Base-by-base conservation (phyloP, 2,329 filamentous ascomycete genomes). In the Microcyclospora pomicola region DNA sequence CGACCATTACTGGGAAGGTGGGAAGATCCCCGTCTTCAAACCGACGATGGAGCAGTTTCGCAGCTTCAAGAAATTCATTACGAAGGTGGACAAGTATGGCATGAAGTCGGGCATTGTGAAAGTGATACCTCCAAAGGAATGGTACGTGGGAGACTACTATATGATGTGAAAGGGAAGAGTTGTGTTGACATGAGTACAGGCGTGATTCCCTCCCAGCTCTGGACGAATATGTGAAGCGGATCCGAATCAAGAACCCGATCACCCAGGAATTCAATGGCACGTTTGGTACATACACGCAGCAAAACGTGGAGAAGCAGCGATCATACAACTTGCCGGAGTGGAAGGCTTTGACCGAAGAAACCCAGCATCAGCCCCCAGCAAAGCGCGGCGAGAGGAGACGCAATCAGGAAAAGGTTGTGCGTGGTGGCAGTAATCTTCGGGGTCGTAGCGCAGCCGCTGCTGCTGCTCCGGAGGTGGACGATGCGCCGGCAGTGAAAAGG, bases 51-150 rank as follows among this genome's bases (percentile, higher is more conserved):
- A 81, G 44, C 86, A 98, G 63, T 96, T 96, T 64, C 78, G 77
- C 54, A 84, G 91, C 63, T 98, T 98, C 61, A 82, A 88, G 63
- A 76, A 75, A 57, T 96, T 92, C 59, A 82, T 96, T 70, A 75
- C 78, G 55, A 87, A 84, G 61, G 76, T 98, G 44, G 84, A 98
- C 60, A 75, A 77, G 47, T 94, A 94, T 59, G 91, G 91, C 52
- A 98, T 98, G 91, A 84, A 85, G 62, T 91, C 86, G 15, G 91
- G 91, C 28, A 95, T 98, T 51, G 77, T 96, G 56, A 96, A 98
- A 64, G 81, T 98, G 41, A 80, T 96, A 37, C 87, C 91, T 19
- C 91, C 91, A 1, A 66, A 80, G 53, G 87, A 96, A 73, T 98
- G 91, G 91, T 91, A 75, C 61, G 71, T 63, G 19, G 12, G 30